Evolutionary conservation across 129 eudicot species (phyloP), one percentile per base, ranked within the genome.

Genomic region (Lonicera japonica): DNA sequence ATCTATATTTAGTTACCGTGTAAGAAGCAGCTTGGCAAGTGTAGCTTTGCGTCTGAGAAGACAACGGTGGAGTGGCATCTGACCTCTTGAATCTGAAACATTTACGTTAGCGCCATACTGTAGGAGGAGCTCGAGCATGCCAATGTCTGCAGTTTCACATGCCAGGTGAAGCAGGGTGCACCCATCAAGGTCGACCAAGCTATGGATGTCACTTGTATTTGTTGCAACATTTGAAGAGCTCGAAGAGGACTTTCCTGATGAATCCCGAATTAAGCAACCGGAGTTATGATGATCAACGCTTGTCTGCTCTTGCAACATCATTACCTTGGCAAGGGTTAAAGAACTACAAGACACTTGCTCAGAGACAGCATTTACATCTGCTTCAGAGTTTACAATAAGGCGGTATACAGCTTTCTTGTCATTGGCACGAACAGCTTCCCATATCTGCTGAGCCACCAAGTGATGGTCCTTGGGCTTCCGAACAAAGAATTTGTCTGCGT

Each of bases 61-160:
- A 82, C 96, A 87, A 58, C 78, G 83, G 70, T 91, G 96, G 39
- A 91, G 95, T 8, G 96, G 96, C 2, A 82, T 79, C 61, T 77
- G 86, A 25, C 95, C 84, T 68, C 81, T 79, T 25, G 87, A 76
- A 68, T 82, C 88, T 21, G 36, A 57, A 52, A 86, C 87, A 71
- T 90, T 86, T 50, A 90, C 68, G 61, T 64, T 70, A 5, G 87
- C 94, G 46, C 98, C 98, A 57, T 84, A 91, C 57, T 91, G 98
- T 61, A 91, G 70, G 53, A 91, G 98, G 54, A 91, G 90, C 82
- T 91, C 96, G 23, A 87, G 74, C 94, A 87, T 91, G 53, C 97
- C 97, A 55, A 86, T 66, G 65, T 90, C 97, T 36, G 83, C 87
- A 52, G 86, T 65, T 64, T 90, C 95, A 79, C 97, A 86, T 38